Base-by-base conservation (phyloP, 371 early-diverging fungal genomes). In the Haplosporangium sp. region DNA sequence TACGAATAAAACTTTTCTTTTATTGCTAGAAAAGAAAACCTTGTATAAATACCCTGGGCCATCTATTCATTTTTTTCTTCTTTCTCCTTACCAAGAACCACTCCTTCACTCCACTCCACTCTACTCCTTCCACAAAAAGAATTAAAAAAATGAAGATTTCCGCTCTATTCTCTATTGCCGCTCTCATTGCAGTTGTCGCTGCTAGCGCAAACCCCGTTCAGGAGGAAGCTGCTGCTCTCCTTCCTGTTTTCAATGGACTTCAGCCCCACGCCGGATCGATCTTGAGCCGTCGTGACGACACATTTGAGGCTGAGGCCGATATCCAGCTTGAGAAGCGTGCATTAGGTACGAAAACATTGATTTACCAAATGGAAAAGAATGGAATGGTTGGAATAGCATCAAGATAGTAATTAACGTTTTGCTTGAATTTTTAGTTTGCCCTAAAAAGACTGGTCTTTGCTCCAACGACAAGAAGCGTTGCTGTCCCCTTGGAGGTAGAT, bases 381-480 rank as follows among this genome's bases (percentile, higher is more conserved):
- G 42, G 10, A 8, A 1, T 42, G 5, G 1, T 42, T 42, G 42
- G 0, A 42, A 8, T 42, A 10, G 27, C 27, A 27, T 27, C 27
- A 27, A 27, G 27, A 27, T 27, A 27, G 27, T 27, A 27, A 27
- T 27, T 27, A 27, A 27, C 27, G 27, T 27, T 27, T 27, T 1
- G 27, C 27, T 27, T 27, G 27, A 27, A 57, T 57, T 15, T 37
- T 3, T 57, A 57, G 58, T 13, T 35, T 57, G 58, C 58, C n/a
- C n/a, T 5, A 4, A 34, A 34, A 35, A 35, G 34, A 35, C n/a
- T 34, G 58, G 58, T 6, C 34, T 35, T 35, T 57, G 58, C 58
- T 34, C 58, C 34, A 57, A 57, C 58, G 58, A 57, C 58, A n/a
- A 34, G 27, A 57, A 57, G 34, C 58, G 58, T 34, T 57, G 58